phyloP scores from a whole-genome alignment of 2,329 filamentous ascomycete genomes.

The Alternaria atra region DNA sequence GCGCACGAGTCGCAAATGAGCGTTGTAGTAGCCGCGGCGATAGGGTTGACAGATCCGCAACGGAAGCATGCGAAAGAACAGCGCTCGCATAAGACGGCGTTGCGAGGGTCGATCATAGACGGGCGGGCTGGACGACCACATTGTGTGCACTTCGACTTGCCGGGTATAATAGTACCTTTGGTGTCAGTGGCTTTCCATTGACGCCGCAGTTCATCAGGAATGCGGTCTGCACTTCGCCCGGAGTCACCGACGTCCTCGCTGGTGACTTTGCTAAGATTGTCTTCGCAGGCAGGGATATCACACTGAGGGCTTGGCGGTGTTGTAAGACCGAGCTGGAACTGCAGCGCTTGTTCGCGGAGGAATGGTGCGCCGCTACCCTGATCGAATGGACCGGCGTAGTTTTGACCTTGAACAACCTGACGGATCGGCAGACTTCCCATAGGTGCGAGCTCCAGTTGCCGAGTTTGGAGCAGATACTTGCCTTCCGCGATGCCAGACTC shows the following conservation, averaged over 20 bases:
- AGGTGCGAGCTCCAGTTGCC: conserved; percentile 48
- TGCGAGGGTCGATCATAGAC: neutral
- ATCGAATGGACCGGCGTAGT: conserved; percentile 54
- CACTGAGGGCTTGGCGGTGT: conserved; percentile 30
- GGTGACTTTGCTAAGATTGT: conserved; percentile 43
- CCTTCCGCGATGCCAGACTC: conserved; percentile 41
- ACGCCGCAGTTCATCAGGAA: conserved; percentile 51
- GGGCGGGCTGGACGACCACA: conserved; percentile 47
- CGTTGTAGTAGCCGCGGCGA: conserved; percentile 25
- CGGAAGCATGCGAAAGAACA: conserved; percentile 56
- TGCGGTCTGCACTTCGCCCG: conserved; percentile 51
- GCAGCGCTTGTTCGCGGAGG: conserved; percentile 39
- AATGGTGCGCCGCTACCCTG: conserved; percentile 32
- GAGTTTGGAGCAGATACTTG: conserved; percentile 38
- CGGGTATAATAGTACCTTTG: conserved; percentile 19
- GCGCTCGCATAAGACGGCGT: conserved; percentile 47
- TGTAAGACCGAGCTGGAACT: conserved; percentile 45
- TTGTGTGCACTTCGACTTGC: conserved; percentile 45
- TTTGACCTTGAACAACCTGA: conserved; percentile 57
- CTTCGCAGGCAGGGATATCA: conserved; percentile 37
- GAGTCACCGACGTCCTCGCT: conserved; percentile 53
- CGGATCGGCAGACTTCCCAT: conserved; percentile 55
- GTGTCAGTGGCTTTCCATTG: conserved; percentile 32
- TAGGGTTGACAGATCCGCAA: conserved; percentile 39
- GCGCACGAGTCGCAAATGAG: conserved; percentile 46